These are phyloP conservation scores for Lanzia echinophila DNA, from an alignment of 2,329 filamentous ascomycete species.

Conservation along the genomic window DNA sequence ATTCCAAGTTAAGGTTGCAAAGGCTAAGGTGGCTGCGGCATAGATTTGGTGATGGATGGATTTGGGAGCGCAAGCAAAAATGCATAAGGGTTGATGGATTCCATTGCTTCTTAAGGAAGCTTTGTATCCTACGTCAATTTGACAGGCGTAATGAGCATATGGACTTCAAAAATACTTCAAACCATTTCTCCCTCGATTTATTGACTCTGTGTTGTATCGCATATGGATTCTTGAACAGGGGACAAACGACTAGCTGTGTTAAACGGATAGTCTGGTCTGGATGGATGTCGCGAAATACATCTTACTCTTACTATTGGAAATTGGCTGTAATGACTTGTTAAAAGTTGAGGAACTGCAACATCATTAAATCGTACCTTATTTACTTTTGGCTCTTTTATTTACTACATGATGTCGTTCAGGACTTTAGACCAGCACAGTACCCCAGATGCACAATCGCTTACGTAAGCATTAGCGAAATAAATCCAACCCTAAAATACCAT, in stretches of 20 bases:
- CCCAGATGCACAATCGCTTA: constrained; percentile 4
- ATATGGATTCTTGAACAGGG: constrained; percentile 5
- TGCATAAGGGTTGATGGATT: constrained; percentile 51
- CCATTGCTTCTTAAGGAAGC: constrained; percentile 50
- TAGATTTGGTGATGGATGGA: constrained; percentile 27
- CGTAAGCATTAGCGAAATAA: constrained; percentile 22
- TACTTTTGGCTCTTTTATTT: too few relatives aligned
- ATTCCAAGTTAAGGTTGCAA: constrained; percentile 95
- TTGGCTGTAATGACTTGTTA: too few relatives aligned
- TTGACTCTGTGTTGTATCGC: constrained; percentile 3
- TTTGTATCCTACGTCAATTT: constrained; percentile 59
- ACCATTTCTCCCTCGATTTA: constrained; percentile 3
- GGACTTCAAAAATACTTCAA: constrained; percentile 45
- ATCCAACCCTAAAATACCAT: constrained; percentile 17
- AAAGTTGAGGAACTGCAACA: too few relatives aligned
- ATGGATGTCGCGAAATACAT: background rate
- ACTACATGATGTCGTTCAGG: too few relatives aligned
- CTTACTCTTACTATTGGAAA: too few relatives aligned
- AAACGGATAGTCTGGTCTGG: too few relatives aligned
- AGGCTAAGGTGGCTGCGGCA: constrained; percentile 82
- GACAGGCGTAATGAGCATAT: constrained; percentile 58
- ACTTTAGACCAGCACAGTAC: background rate
- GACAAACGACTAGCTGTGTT: too few relatives aligned
- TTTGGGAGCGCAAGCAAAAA: constrained; percentile 40
- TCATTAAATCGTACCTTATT: too few relatives aligned